A percentile compares a stretch with the other conserved stretches of the same genome.
phyloP scores from a whole-genome alignment of 2,329 filamentous ascomycete species.

The Canariomyces notabilis region DNA sequence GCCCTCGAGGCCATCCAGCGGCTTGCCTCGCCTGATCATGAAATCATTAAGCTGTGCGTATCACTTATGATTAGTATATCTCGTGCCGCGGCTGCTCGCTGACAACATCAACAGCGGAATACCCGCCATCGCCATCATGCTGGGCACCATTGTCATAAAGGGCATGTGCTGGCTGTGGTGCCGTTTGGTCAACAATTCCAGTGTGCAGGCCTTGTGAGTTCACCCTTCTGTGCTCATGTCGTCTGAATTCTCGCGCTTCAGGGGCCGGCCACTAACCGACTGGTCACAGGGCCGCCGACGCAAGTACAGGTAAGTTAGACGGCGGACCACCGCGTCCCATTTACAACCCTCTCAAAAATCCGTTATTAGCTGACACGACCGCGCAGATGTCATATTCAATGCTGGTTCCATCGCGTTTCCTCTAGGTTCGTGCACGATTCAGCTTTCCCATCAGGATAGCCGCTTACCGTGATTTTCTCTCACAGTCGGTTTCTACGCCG shows the following conservation, averaged over 20 bases:
- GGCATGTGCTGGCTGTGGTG: slow-evolving; percentile 83
- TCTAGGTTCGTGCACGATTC: slow-evolving; percentile 43
- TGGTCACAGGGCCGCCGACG: slow-evolving; percentile 28
- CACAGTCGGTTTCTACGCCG: slow-evolving; percentile 64
- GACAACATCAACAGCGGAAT: slow-evolving; percentile 39
- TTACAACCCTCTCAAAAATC: no score
- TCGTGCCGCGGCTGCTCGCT: background rate
- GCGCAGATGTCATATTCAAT: slow-evolving; percentile 74
- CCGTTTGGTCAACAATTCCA: slow-evolving; percentile 77
- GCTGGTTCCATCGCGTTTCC: slow-evolving; percentile 84
- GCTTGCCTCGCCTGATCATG: slow-evolving; percentile 55
- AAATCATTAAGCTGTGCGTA: slow-evolving; percentile 64
- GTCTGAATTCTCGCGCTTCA: no score
- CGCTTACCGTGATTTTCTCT: slow-evolving; percentile 2
- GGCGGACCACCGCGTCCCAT: no score
- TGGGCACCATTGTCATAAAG: slow-evolving; percentile 75
- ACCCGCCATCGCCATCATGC: slow-evolving; percentile 75
- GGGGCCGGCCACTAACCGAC: no score
- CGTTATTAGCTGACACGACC: background rate
- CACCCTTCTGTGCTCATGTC: background rate
- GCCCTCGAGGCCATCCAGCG: slow-evolving; percentile 64
- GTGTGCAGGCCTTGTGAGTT: slow-evolving; percentile 68
- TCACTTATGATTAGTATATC: slow-evolving; percentile 7
- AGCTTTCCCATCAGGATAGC: slow-evolving; percentile 1
- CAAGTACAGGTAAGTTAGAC: slow-evolving; percentile 27